phyloP scores from a whole-genome alignment of 106 monocot genomes.

The Dendrobium catenatum region DNA sequence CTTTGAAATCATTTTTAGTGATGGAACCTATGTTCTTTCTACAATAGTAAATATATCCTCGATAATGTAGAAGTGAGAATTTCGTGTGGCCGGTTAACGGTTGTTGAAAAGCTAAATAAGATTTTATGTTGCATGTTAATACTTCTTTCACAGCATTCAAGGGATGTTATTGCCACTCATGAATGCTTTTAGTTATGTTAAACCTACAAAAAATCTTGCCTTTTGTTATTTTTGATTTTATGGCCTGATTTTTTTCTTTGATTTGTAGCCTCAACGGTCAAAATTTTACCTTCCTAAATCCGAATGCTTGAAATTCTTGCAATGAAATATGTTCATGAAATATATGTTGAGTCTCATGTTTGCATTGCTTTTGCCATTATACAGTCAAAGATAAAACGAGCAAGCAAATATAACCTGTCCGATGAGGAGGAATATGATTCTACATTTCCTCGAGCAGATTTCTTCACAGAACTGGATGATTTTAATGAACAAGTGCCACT shows the following conservation, averaged over 20 bases:
- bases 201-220: background rate
- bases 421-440: conserved; percentile 64
- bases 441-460: conserved; percentile 5
- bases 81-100: too few species aligned
- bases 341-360: background rate
- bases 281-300: background rate
- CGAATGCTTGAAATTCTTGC: background rate
- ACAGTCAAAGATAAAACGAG: conserved; percentile 66
- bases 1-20: background rate
- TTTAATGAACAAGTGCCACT: conserved; percentile 71
- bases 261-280: background rate
- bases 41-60: background rate
- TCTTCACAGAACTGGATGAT: conserved; percentile 55
- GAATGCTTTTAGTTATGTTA: background rate
- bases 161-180: background rate
- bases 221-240: background rate
- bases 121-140: background rate
- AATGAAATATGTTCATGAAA: background rate
- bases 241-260: background rate
- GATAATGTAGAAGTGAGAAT: background rate
- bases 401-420: conserved; percentile 66
- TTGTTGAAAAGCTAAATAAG: background rate
- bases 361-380: background rate
- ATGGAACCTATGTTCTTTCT: background rate
- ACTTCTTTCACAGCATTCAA: background rate